These are phyloP conservation scores for Cladochytrium replicatum DNA, from an alignment of 192 early-diverging fungal species.

Conservation along the genomic window DNA sequence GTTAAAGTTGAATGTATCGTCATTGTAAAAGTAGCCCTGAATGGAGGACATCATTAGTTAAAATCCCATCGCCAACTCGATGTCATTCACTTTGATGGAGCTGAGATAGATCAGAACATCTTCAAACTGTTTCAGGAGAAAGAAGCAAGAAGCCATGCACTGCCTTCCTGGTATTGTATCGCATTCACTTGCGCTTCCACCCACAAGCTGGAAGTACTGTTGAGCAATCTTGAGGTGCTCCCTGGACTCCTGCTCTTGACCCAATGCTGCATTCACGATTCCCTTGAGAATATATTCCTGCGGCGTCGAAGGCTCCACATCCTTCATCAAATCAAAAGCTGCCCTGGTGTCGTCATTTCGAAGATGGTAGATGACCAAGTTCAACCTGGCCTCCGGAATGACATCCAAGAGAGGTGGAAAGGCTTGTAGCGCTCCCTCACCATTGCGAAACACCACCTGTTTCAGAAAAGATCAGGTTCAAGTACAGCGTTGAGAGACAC, in stretches of 20 bases:
- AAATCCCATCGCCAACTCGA: neutral
- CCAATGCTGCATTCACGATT: constrained; percentile 48
- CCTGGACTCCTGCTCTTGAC: constrained; percentile 51
- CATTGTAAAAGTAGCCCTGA: constrained; percentile 57
- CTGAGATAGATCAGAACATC: constrained; percentile 55
- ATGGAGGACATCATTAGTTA: neutral
- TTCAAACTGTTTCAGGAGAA: constrained; percentile 52
- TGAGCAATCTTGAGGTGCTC: constrained; percentile 55
- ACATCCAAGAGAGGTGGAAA: constrained; percentile 46
- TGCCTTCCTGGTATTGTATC: constrained; percentile 55
- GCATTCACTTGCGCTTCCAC: constrained; percentile 48
- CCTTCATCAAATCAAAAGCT: constrained; percentile 54
- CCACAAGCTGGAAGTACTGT: constrained; percentile 55
- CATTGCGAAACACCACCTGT: constrained; percentile 45
- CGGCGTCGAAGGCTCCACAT: constrained; percentile 50
- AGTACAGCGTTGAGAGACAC: too few species aligned
- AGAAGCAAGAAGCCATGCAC: constrained; percentile 55
- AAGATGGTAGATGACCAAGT: constrained; percentile 50
- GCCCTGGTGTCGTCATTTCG: constrained; percentile 45
- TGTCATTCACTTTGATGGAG: constrained; percentile 41
- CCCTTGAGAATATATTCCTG: constrained; percentile 55
- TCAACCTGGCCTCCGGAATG: constrained; percentile 50
- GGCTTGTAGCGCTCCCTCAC: constrained; percentile 47
- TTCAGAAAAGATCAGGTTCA: constrained; percentile 9
- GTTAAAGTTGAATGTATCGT: constrained; percentile 58